phyloP scores from a whole-genome alignment of 2,329 filamentous ascomycete species.

The Graphiopsis chlorocephala region DNA sequence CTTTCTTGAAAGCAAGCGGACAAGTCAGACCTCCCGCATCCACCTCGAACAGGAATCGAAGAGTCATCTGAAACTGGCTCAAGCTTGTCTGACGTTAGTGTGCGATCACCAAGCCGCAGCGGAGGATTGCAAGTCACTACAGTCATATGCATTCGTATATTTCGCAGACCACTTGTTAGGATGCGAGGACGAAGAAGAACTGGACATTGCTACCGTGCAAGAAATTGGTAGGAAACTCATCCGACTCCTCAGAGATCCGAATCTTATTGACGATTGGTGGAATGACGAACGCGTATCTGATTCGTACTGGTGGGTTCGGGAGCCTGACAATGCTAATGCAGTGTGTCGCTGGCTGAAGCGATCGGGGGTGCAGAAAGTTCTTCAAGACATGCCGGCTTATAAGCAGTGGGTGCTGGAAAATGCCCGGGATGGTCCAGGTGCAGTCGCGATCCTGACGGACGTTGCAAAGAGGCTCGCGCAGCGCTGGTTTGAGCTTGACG shows the following conservation, averaged over 20 bases:
- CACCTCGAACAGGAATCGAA: not conserved
- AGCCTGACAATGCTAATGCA: not conserved
- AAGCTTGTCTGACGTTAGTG: not conserved
- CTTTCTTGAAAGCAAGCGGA: not conserved
- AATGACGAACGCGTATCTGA: not conserved
- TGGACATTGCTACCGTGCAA: not conserved
- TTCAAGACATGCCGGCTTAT: not conserved
- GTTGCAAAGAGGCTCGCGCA: not conserved
- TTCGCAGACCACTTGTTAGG: not conserved
- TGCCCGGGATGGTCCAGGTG: not conserved
- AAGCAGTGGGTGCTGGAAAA: not conserved
- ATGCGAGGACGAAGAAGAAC: not conserved
- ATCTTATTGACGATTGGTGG: not conserved
- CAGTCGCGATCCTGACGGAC: not conserved
- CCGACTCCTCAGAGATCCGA: not conserved
- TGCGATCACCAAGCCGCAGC: not conserved
- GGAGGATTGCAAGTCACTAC: not conserved
- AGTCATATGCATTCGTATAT: not conserved
- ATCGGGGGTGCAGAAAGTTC: not conserved
- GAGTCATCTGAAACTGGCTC: not conserved
- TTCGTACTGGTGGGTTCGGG: not conserved
- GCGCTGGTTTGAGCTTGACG: not conserved
- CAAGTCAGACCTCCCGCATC: not conserved
- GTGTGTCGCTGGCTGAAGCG: not conserved
- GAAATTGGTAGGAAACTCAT: not conserved